A percentile compares a stretch with the other conserved stretches of the same genome.
phyloP scores from a whole-genome alignment of 495 filamentous ascomycete species.

The Lindgomyces ingoldianus region DNA sequence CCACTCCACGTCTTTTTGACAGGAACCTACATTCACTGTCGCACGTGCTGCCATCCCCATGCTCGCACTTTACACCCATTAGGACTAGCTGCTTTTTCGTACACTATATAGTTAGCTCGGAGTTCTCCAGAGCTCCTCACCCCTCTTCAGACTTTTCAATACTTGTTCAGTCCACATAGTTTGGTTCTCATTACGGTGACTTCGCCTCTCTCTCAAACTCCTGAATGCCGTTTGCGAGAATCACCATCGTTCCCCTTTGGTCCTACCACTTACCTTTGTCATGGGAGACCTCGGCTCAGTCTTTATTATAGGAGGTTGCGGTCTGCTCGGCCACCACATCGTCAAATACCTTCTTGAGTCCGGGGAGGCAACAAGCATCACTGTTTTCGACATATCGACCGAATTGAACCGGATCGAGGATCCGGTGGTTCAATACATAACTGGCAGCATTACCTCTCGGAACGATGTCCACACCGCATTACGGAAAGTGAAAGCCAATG shows the following conservation, averaged over 20 bases:
- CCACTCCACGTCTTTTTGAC: no score
- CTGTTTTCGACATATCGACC: conserved; percentile 80
- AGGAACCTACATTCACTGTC: no score
- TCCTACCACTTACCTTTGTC: not conserved
- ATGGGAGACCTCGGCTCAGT: conserved; percentile 34
- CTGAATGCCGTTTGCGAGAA: no score
- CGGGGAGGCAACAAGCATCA: conserved; percentile 57
- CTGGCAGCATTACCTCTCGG: conserved; percentile 80
- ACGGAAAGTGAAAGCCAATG: conserved; percentile 68
- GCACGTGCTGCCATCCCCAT: no score
- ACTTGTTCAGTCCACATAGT: no score
- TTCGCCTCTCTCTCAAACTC: no score
- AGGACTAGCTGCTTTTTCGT: no score
- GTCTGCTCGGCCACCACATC: conserved; percentile 55
- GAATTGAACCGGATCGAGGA: conserved; percentile 64
- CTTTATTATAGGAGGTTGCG: conserved; percentile 54
- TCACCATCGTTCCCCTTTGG: not conserved
- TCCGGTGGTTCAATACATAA: conserved; percentile 65
- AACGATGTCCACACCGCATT: conserved; percentile 66
- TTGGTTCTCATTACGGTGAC: no score
- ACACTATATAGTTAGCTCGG: no score
- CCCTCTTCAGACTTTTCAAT: no score
- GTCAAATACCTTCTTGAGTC: conserved; percentile 47
- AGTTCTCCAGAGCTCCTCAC: no score
- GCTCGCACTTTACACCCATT: no score